Conservation (phyloP, 2,329 filamentous ascomycete genomes). For the Biscogniauxia sp. region DNA sequence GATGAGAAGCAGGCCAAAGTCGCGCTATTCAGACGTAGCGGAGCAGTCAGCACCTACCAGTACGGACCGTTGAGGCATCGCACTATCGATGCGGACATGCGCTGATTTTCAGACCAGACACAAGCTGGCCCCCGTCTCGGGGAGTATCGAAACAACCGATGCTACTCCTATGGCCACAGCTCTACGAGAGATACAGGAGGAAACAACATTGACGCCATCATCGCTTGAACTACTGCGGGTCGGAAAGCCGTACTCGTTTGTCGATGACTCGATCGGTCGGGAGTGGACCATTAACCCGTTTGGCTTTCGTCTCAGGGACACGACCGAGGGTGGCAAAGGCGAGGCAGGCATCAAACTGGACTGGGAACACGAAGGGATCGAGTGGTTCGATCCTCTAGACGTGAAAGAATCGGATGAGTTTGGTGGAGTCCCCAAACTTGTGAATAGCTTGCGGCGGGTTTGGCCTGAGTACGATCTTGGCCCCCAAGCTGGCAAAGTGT, state of each 20-base stretch:
- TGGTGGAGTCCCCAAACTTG: conserved; percentile 55
- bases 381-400: conserved; percentile 54
- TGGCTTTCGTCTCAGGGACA: conserved; percentile 49
- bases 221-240: conserved; percentile 51
- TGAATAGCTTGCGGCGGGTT: conserved; percentile 56
- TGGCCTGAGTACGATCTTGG: conserved; percentile 56
- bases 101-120: conserved; percentile 35
- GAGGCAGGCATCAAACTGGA: conserved; percentile 52
- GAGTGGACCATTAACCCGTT: conserved; percentile 65
- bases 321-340: conserved; percentile 34
- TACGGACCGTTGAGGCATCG: conserved; percentile 26
- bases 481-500: conserved; percentile 40
- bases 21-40: conserved; percentile 61
- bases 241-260: conserved; percentile 58
- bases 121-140: conserved; percentile 61
- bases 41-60: conserved; percentile 59
- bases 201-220: conserved; percentile 52
- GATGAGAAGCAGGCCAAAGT: conserved; percentile 43
- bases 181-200: conserved; percentile 61
- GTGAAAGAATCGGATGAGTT: conserved; percentile 46
- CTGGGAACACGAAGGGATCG: conserved; percentile 60
- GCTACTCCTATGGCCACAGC: conserved; percentile 53
- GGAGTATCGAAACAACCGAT: conserved; percentile 56
- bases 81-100: conserved; percentile 1
- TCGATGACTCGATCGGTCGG: conserved; percentile 50